phyloP scores from a whole-genome alignment of 2,329 filamentous ascomycete genomes.

The Fusarium chlamydosporum region DNA sequence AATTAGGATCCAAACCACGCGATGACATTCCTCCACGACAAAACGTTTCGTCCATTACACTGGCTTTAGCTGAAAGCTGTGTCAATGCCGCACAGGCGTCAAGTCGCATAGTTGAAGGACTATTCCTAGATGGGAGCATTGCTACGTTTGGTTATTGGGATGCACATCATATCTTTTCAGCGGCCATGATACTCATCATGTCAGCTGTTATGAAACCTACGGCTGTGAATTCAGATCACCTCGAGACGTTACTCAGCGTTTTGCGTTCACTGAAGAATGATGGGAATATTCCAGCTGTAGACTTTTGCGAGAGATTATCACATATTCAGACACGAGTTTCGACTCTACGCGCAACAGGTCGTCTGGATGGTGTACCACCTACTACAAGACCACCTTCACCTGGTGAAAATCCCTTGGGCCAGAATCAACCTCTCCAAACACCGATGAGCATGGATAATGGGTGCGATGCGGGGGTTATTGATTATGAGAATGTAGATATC shows the following conservation, averaged over 20 bases:
- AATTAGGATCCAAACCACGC: constrained; percentile 29
- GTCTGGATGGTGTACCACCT: constrained; percentile 13
- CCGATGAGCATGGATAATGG: constrained; percentile 14
- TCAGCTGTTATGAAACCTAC: constrained; percentile 53
- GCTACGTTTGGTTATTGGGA: constrained; percentile 55
- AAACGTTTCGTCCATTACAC: constrained; percentile 52
- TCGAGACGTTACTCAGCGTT: constrained; percentile 51
- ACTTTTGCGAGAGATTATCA: constrained; percentile 51
- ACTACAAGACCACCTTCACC: not conserved
- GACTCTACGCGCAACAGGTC: constrained; percentile 29
- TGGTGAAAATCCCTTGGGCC: not conserved
- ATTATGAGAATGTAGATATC: constrained; percentile 44
- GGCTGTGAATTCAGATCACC: constrained; percentile 47
- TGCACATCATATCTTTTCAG: constrained; percentile 54
- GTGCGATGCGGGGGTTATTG: constrained; percentile 5
- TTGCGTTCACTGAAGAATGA: constrained; percentile 51
- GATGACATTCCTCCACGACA: constrained; percentile 29
- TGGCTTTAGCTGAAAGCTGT: constrained; percentile 53
- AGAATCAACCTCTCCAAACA: constrained; percentile 12
- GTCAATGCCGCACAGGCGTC: constrained; percentile 53
- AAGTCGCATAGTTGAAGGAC: constrained; percentile 46
- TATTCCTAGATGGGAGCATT: constrained; percentile 44
- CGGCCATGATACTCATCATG: constrained; percentile 52
- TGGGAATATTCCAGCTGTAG: constrained; percentile 51
- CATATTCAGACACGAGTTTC: constrained; percentile 46